Base-by-base conservation (phyloP, 176 grass and related monocot species). In the Lolium perenne region DNA sequence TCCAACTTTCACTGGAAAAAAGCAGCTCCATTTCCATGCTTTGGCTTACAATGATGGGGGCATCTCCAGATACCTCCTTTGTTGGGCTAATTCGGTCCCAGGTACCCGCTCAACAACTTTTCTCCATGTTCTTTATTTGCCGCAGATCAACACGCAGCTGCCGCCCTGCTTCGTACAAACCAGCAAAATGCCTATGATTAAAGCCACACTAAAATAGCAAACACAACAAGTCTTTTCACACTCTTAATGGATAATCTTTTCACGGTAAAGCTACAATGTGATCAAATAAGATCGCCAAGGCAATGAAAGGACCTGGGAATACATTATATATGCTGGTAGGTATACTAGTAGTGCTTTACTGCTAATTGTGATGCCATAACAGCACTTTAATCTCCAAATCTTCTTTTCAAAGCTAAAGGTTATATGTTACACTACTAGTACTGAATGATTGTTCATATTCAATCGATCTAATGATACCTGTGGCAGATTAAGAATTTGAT, bases 401-500 rank as follows among this genome's bases (percentile, higher is more conserved):
- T 43, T 51, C 15, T 74, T 88, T 46, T 2, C 16, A 80, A 32
- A 35, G 47, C 54, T 81, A 64, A n/a, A 32, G n/a, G 29, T 49
- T 67, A 13, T 57, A 46, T 48, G 20, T 8, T 54, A 21, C 40
- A 15, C 22, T 29, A 50, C 77, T 41, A 41, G 5, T 7, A 46
- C 22, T 48, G 43, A n/a, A 85, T 71, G 78, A 62, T 82, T 62
- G 43, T 17, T 54, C 60, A 1, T 72, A 86, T 35, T 71, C 62
- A 71, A 82, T 78, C 26, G 23, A 22, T 15, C 48, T 80, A 18
- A 59, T 68, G 69, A 74, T 74, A 23, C 54, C 61, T 35, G 54
- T 71, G 88, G 4, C 53, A 21, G 48, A 82, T 90, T 86, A 86
- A 90, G 8, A 85, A 82, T 43, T 47, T 49, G 41, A 84, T 35